phyloP scores from a whole-genome alignment of 345 rosid genomes.

The Cardamine chenopodiifolia region DNA sequence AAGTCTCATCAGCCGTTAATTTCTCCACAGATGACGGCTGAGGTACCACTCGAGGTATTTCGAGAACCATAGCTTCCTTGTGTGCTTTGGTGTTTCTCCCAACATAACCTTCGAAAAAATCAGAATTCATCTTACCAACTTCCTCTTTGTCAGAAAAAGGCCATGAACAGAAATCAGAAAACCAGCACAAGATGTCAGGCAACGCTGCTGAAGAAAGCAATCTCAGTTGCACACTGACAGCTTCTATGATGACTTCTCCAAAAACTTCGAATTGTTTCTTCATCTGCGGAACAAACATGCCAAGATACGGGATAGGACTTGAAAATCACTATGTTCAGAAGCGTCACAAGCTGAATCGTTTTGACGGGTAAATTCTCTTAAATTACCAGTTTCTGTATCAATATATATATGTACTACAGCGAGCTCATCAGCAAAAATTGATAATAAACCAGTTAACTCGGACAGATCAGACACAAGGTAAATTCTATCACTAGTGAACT shows the following conservation, averaged over 20 bases:
- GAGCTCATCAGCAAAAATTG: conserved; percentile 75
- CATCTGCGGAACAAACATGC: conserved; percentile 69
- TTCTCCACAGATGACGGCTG: conserved; percentile 59
- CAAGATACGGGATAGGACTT: conserved; percentile 62
- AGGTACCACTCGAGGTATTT: conserved; percentile 78
- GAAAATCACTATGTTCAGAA: conserved; percentile 50
- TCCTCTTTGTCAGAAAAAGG: conserved; percentile 51
- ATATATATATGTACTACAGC: conserved; percentile 50
- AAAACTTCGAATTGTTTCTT: conserved; percentile 65
- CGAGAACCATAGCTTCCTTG: conserved; percentile 85
- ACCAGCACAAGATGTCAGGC: conserved; percentile 85
- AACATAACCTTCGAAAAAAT: conserved; percentile 61
- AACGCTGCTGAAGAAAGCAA: conserved; percentile 58
- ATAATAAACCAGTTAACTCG: conserved; percentile 60
- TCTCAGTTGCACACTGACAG: conserved; percentile 75
- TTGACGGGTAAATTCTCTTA: conserved; percentile 37
- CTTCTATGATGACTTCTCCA: conserved; percentile 75
- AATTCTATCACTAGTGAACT: conserved; percentile 53
- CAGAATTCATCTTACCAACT: conserved; percentile 34
- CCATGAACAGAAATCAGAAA: conserved; percentile 72
- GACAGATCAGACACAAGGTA: conserved; percentile 71
- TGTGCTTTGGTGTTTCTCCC: conserved; percentile 79
- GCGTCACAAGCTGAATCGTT: conserved; percentile 39
- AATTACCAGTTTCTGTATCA: conserved; percentile 46
- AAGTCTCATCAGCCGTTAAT: conserved; percentile 50